A percentile compares a stretch with the other conserved stretches of the same genome.
phyloP scores from a whole-genome alignment of 2,329 filamentous ascomycete species.

The Venturia pyrina region DNA sequence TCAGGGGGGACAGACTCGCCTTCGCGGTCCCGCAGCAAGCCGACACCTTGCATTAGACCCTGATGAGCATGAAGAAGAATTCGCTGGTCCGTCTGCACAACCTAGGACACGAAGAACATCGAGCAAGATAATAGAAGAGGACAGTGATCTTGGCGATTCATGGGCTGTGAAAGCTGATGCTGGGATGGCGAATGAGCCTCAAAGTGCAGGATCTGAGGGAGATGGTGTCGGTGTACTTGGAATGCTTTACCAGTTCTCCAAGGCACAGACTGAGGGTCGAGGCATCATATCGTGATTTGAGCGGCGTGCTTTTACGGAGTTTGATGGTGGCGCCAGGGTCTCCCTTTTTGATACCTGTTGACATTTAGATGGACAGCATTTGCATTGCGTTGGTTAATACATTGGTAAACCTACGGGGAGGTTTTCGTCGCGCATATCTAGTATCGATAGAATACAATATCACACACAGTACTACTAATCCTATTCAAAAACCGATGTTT shows the following conservation, averaged over 20 bases:
- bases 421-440: neutral
- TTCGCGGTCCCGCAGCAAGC: slow-evolving; percentile 5
- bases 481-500: no score
- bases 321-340: neutral
- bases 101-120: slow-evolving; percentile 28
- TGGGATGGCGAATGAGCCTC: slow-evolving; percentile 30
- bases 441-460: neutral
- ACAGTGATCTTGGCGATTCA: slow-evolving; percentile 52
- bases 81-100: slow-evolving; percentile 2
- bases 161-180: slow-evolving; percentile 38
- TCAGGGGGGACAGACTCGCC: slow-evolving; percentile 32
- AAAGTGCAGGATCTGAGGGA: slow-evolving; percentile 37
- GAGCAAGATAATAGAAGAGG: slow-evolving; percentile 34
- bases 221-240: slow-evolving; percentile 34
- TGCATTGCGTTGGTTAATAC: neutral
- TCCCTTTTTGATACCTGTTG: neutral
- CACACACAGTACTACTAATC: no score
- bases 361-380: neutral
- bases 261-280: slow-evolving; percentile 44
- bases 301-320: neutral
- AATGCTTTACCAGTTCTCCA: slow-evolving; percentile 59
- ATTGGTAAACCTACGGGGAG: neutral
- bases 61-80: slow-evolving; percentile 13
- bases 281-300: slow-evolving; percentile 17
- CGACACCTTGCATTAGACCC: slow-evolving; percentile 16